Percentiles rank a stretch among this genome's conserved stretches.
These are phyloP conservation scores for Backusella tarrabulga DNA, from an alignment of 192 early-diverging fungal species.

Conservation along the genomic window DNA sequence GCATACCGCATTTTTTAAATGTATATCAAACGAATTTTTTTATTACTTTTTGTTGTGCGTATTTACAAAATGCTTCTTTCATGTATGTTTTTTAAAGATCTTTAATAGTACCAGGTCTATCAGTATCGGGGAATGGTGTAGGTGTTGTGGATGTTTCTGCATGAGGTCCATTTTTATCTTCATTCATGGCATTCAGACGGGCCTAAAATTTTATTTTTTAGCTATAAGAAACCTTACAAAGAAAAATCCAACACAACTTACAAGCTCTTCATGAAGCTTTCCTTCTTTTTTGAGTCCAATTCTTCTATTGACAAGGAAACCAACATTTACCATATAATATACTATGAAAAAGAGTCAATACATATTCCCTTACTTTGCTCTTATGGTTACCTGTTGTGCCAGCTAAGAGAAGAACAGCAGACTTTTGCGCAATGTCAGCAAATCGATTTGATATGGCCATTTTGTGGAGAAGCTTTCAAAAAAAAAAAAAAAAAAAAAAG, in stretches of 20 bases:
- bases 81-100: background rate
- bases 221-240: background rate
- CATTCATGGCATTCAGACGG: slow-evolving; percentile 1
- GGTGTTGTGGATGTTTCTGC: slow-evolving; percentile 29
- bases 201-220: background rate
- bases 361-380: too few relatives aligned
- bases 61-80: background rate
- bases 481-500: background rate
- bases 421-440: slow-evolving; percentile 40
- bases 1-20: background rate
- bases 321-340: slow-evolving; percentile 35
- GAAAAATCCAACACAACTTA: slow-evolving; percentile 9
- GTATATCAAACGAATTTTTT: background rate
- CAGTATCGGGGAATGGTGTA: slow-evolving; percentile 24
- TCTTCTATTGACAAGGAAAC: background rate
- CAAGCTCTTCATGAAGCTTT: slow-evolving; percentile 38
- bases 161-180: slow-evolving; percentile 15
- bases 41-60: background rate
- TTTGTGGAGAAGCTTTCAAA: background rate
- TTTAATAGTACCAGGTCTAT: slow-evolving; percentile 10
- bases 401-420: slow-evolving; percentile 32
- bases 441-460: slow-evolving; percentile 24
- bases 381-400: slow-evolving; percentile 27
- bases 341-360: slow-evolving; percentile 13
- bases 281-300: slow-evolving; percentile 23